phyloP scores from a whole-genome alignment of 305 asterid species.

The Caryopteris hybrid region DNA sequence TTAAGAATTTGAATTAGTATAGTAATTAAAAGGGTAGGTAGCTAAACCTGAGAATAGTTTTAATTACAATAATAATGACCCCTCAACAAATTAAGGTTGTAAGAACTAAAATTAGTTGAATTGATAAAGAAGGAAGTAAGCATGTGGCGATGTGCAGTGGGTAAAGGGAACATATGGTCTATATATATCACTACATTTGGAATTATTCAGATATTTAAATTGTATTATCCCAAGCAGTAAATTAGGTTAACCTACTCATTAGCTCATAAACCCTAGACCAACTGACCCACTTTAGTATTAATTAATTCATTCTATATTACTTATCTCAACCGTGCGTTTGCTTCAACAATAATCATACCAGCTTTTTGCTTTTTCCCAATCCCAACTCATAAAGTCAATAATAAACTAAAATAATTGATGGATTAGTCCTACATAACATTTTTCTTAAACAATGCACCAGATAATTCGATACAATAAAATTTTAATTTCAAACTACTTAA shows the following conservation, averaged over 20 bases:
- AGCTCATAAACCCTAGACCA: slow-evolving; percentile 30
- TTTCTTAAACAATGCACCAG: no score
- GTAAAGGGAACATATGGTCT: slow-evolving; percentile 51
- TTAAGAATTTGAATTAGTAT: no score
- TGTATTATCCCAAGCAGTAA: not conserved
- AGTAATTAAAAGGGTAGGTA: no score
- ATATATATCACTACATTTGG: slow-evolving; percentile 24
- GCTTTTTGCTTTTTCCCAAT: slow-evolving; percentile 20
- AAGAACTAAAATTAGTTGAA: no score
- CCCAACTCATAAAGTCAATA: slow-evolving; percentile 8
- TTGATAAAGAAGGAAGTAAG: slow-evolving; percentile 19
- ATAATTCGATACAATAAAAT: no score
- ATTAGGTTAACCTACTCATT: slow-evolving; percentile 51
- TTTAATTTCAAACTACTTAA: no score
- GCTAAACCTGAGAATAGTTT: no score
- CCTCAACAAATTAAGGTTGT: no score
- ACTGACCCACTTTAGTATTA: slow-evolving; percentile 33
- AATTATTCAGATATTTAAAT: not conserved
- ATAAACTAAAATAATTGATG: no score
- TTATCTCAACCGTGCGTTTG: slow-evolving; percentile 34
- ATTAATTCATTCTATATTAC: not conserved
- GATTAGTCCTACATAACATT: no score
- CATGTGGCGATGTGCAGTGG: slow-evolving; percentile 37
- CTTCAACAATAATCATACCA: slow-evolving; percentile 17
- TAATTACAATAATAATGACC: no score